Conservation (phyloP, 1,284 basidiomycete species). For the Coniferiporia sulphurascens region DNA sequence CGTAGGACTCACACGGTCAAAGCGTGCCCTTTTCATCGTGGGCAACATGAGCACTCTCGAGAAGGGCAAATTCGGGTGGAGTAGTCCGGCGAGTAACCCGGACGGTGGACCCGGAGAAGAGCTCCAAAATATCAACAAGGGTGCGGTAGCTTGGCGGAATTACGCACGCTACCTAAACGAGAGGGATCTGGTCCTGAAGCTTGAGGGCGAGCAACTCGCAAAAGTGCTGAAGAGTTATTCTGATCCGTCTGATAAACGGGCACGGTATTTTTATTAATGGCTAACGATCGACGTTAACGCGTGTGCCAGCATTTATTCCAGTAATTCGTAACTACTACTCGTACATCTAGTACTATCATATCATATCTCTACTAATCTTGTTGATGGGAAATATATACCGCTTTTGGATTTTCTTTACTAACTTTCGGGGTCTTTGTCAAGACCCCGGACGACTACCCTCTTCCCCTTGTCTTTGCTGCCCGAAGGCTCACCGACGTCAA, state of each 20-base stretch:
- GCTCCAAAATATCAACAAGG: slow-evolving; percentile 34
- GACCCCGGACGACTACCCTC: not conserved
- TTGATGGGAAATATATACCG: no score
- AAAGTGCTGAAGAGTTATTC: not conserved
- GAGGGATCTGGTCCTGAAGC: slow-evolving; percentile 44
- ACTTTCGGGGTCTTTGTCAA: not conserved
- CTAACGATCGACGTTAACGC: not conserved
- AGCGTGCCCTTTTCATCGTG: slow-evolving; percentile 77
- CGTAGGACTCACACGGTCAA: slow-evolving; percentile 84
- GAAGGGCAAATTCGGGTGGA: slow-evolving; percentile 34
- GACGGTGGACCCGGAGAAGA: slow-evolving; percentile 14
- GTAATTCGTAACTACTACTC: no score
- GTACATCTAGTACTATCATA: no score
- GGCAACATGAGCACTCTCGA: slow-evolving; percentile 72
- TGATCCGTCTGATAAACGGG: not conserved
- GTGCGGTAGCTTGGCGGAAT: slow-evolving; percentile 53
- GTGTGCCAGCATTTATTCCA: no score
- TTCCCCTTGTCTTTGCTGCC: not conserved
- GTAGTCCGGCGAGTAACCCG: slow-evolving; percentile 9
- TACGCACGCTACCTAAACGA: slow-evolving; percentile 52
- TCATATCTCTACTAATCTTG: no score
- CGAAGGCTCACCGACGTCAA: slow-evolving; percentile 11
- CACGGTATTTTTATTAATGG: not conserved
- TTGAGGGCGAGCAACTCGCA: slow-evolving; percentile 10
- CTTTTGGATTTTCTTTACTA: not conserved